Conservation (phyloP, 306 rosid genomes). For the Trifolium repens region DNA sequence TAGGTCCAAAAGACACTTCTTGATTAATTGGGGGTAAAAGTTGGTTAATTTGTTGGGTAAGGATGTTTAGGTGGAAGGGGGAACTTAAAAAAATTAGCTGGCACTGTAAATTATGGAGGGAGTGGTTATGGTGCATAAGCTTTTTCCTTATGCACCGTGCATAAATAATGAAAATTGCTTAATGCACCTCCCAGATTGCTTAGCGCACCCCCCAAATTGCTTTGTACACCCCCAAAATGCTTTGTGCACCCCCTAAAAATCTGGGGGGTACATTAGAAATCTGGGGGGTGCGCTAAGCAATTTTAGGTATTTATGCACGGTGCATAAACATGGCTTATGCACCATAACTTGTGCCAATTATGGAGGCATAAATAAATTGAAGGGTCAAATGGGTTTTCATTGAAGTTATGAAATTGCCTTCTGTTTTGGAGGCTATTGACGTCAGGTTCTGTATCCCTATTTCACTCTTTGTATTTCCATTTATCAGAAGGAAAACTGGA, state of each 20-base stretch:
- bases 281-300: too few species aligned
- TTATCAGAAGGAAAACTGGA: conserved; percentile 26
- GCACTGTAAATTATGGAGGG: conserved; percentile 13
- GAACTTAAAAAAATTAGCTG: not conserved
- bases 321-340: too few species aligned
- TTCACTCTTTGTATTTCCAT: conserved; percentile 19
- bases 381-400: not conserved
- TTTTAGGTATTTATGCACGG: too few species aligned
- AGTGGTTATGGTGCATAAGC: too few species aligned
- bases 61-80: conserved; percentile 1
- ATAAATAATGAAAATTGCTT: too few species aligned
- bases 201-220: too few species aligned
- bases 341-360: too few species aligned
- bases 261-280: too few species aligned
- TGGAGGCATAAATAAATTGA: conserved; percentile 11
- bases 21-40: conserved; percentile 9
- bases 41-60: not conserved
- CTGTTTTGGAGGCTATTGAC: not conserved
- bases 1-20: not conserved
- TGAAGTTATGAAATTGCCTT: conserved; percentile 17
- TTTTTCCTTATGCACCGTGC: too few species aligned
- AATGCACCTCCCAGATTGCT: too few species aligned
- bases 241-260: too few species aligned
- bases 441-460: conserved; percentile 3
- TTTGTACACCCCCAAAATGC: too few species aligned